Evolutionary conservation across 805 yeast genomes (phyloP).

Genomic region (Diddensiella caesifluorescens): DNA sequence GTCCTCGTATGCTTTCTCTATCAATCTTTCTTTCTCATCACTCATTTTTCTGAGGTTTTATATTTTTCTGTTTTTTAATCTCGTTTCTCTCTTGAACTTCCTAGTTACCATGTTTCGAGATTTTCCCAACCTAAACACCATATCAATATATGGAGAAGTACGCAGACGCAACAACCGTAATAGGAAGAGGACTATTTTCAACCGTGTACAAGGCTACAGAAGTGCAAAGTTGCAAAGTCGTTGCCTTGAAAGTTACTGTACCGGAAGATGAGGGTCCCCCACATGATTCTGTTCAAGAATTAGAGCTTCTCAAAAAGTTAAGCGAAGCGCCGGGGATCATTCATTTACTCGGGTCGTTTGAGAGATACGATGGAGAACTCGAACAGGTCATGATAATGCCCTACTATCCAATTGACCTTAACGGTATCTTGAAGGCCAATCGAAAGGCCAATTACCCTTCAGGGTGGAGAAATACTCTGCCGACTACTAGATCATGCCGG

Average conservation of each 20-base stretch:
- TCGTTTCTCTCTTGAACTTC: too few species aligned
- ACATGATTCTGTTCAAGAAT: constrained; percentile 46
- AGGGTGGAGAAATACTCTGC: constrained; percentile 35
- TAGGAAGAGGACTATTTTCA: constrained; percentile 44
- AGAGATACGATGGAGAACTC: constrained; percentile 18
- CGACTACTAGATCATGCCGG: constrained; percentile 31
- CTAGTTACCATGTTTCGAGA: too few species aligned
- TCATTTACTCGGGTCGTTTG: constrained; percentile 25
- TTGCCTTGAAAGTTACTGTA: constrained; percentile 45
- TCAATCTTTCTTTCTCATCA: too few species aligned
- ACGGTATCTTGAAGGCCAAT: constrained; percentile 31
- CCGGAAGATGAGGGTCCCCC: constrained; percentile 51
- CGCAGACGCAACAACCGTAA: background rate
- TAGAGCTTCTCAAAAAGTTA: constrained; percentile 34
- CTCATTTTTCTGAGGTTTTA: too few species aligned
- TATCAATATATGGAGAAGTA: constrained; percentile 6
- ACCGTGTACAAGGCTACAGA: constrained; percentile 34
- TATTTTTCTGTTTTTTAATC: too few species aligned
- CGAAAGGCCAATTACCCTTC: constrained; percentile 34
- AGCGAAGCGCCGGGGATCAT: constrained; percentile 18
- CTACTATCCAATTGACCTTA: constrained; percentile 34
- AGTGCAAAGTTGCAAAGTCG: constrained; percentile 14
- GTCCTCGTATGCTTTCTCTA: too few species aligned
- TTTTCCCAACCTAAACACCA: too few species aligned
- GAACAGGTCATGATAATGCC: constrained; percentile 41